phyloP scores from a whole-genome alignment of 129 eudicot species.

The Tagetes erecta region DNA sequence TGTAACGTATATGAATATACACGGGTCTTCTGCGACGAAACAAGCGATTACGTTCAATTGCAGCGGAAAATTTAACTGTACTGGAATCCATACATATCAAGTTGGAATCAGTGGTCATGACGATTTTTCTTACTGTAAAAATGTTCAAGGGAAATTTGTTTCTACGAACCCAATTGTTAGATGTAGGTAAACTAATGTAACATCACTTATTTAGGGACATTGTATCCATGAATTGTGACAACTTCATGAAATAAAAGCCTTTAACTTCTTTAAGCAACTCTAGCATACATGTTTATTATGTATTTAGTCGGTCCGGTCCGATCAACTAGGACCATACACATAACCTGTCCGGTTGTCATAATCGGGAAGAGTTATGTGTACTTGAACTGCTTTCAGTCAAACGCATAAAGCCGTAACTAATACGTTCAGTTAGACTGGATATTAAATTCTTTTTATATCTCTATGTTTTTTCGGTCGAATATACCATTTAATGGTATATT shows the following conservation, averaged over 20 bases:
- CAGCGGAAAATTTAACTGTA: constrained; percentile 34
- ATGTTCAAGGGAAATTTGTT: constrained; percentile 24
- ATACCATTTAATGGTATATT: too few relatives aligned
- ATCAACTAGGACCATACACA: too few relatives aligned
- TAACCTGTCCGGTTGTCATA: too few relatives aligned
- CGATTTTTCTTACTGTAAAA: constrained; percentile 17
- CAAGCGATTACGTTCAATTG: constrained; percentile 37
- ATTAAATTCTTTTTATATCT: too few relatives aligned
- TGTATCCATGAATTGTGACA: not conserved
- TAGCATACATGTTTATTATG: too few relatives aligned
- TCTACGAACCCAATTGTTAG: constrained; percentile 21
- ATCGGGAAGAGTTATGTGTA: too few relatives aligned
- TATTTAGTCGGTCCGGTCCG: too few relatives aligned
- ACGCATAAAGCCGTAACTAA: too few relatives aligned
- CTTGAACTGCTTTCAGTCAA: too few relatives aligned
- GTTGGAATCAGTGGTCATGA: constrained; percentile 31
- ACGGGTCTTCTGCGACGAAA: constrained; percentile 34
- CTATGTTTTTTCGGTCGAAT: too few relatives aligned
- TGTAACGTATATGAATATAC: constrained; percentile 25
- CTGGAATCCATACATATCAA: constrained; percentile 21
- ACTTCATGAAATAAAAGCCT: not conserved
- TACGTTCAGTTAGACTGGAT: too few relatives aligned
- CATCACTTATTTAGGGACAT: not conserved
- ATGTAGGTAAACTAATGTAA: constrained; percentile 10
- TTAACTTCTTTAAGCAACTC: too few relatives aligned